Evolutionary conservation across 768 basidiomycete genomes (phyloP), one percentile per base, ranked within the genome.

Genomic region (Udeniomyces megalosporus): DNA sequence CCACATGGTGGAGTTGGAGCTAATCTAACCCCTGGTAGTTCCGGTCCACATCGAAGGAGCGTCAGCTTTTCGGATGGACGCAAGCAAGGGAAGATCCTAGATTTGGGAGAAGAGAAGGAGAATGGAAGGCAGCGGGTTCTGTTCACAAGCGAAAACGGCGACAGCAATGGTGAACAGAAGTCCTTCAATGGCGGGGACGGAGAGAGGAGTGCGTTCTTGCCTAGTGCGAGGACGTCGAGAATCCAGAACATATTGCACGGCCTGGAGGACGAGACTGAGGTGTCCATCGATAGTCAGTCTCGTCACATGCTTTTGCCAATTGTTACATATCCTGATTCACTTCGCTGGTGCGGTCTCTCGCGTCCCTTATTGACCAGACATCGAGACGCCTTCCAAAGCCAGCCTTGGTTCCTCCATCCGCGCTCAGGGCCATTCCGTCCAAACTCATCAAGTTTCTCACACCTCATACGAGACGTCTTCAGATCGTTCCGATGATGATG

Each of bases 41-140:
- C 20, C 15, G 45, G 51, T 63, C 55, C 56, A 7, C 61, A 57
- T 1, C 70, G 67, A 42, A 61, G 74, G n/a, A 72, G 70, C 47
- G 93, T 99, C 61, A 93, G 89, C 72, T 99, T 99, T 75, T 95
- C 91, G 28, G 95, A 99, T 71, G 95, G 95, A 5, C 85, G 83
- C 71, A 80, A 80, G 64, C 84, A 85, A 34, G 92, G 93, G 2
- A 89, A 87, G n/a, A 95, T 95, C 50, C 76, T 77, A 58, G 88
- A 84, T 3, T 72, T 84, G 38, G 73, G 72, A 42, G 73, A 74
- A 17, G 76, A 75, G 14, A 60, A 58, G 58, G 62, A 57, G 15
- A 48, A n/a, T n/a, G n/a, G n/a, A n/a, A n/a, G n/a, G n/a, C n/a
- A n/a, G n/a, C n/a, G n/a, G n/a, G n/a, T n/a, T n/a, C n/a, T n/a